A percentile compares a stretch with the other conserved stretches of the same genome.
phyloP scores from a whole-genome alignment of 2,329 filamentous ascomycete genomes.

The Neofusicoccum sp. region DNA sequence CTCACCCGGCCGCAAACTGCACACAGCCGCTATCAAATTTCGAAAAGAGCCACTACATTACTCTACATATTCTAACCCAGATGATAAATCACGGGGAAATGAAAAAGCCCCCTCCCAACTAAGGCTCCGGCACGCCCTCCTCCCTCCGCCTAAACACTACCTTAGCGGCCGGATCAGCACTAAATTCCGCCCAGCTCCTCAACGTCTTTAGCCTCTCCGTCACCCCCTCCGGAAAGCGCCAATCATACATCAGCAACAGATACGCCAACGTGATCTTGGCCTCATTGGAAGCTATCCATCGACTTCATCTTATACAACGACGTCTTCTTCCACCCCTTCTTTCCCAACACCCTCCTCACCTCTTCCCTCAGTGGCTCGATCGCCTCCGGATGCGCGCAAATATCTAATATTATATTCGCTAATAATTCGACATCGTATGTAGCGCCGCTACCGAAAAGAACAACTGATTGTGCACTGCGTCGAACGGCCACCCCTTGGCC shows the following conservation, averaged over 20 bases:
- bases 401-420: conserved; percentile 24
- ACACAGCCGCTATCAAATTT: too few species aligned
- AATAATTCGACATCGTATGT: conserved; percentile 27
- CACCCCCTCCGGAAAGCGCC: background rate
- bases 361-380: conserved; percentile 28
- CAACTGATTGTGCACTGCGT: conserved; percentile 21
- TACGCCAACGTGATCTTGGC: conserved; percentile 19
- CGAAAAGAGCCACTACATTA: too few species aligned
- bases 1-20: too few species aligned
- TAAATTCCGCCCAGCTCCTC: background rate
- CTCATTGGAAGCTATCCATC: conserved; percentile 29
- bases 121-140: background rate
- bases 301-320: conserved; percentile 30
- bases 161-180: background rate
- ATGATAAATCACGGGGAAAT: too few species aligned
- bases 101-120: background rate
- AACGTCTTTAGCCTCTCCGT: background rate
- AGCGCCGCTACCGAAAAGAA: conserved; percentile 22
- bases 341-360: conserved; percentile 25
- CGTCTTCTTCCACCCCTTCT: conserved; percentile 30
- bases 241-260: conserved; percentile 21
- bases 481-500: conserved; percentile 21
- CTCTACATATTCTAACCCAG: too few species aligned
- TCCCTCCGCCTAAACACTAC: background rate
- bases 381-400: conserved; percentile 26